A percentile compares a stretch with the other conserved stretches of the same genome.
Conservation (phyloP, 2,329 filamentous ascomycete species). For the Cryphonectria carpinicola region DNA sequence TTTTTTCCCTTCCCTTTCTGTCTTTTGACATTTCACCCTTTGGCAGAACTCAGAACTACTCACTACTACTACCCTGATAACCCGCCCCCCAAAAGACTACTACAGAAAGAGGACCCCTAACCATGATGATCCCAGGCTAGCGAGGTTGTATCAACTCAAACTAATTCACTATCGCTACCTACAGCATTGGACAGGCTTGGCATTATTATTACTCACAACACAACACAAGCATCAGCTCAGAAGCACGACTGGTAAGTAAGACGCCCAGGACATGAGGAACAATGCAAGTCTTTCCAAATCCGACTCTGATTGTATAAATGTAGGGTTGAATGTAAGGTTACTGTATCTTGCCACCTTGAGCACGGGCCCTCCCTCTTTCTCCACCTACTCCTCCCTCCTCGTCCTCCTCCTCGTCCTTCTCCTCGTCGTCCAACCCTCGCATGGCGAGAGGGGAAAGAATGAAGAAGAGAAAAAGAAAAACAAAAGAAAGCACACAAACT, state of each 20-base stretch:
- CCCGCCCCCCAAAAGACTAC: too few relatives aligned
- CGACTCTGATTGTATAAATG: background rate
- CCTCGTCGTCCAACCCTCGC: background rate
- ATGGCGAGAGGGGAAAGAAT: background rate
- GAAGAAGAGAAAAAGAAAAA: background rate
- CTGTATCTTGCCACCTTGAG: background rate
- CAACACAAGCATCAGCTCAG: too few relatives aligned
- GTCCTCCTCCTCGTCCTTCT: too few relatives aligned
- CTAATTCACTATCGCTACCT: too few relatives aligned
- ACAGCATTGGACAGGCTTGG: too few relatives aligned
- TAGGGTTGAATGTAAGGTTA: background rate
- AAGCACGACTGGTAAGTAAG: background rate
- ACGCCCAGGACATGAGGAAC: background rate
- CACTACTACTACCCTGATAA: too few relatives aligned
- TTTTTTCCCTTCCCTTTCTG: background rate
- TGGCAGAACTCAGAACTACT: too few relatives aligned
- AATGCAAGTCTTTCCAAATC: background rate
- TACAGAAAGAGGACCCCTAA: too few relatives aligned
- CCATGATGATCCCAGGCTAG: too few relatives aligned
- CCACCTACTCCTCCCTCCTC: too few relatives aligned
- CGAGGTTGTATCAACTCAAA: too few relatives aligned
- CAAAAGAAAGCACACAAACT: background rate
- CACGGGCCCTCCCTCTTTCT: background rate
- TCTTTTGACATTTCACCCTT: background rate
- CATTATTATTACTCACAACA: too few relatives aligned